These are phyloP conservation scores for Buxus sempervirens DNA, from an alignment of 164 flowering plant genomes.

Conservation along the genomic window DNA sequence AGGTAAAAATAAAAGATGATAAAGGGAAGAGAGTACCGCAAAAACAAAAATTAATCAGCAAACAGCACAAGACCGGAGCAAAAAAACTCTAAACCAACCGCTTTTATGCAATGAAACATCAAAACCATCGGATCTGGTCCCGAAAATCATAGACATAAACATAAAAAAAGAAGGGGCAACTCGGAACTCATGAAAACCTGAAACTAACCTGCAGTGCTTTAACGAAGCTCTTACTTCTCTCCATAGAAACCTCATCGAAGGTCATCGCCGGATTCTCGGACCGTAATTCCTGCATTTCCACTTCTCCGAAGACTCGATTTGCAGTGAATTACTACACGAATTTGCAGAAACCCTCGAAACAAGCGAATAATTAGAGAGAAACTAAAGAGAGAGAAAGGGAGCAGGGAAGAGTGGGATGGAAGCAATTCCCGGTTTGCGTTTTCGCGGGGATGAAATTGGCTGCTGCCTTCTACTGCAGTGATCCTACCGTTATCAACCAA, in stretches of 20 bases:
- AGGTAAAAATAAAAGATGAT: no score
- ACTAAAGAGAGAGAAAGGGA: conserved; percentile 7
- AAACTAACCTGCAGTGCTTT: conserved; percentile 67
- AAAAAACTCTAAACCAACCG: no score
- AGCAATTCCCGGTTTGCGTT: conserved; percentile 3
- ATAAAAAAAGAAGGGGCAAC: background rate
- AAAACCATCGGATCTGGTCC: conserved; percentile 17
- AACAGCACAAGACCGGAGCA: background rate
- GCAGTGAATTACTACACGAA: background rate
- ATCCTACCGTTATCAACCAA: background rate
- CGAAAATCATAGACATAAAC: background rate
- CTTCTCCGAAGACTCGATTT: background rate
- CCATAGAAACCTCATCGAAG: conserved; percentile 85
- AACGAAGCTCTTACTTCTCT: conserved; percentile 81
- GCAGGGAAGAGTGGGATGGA: conserved; percentile 20
- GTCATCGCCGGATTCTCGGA: conserved; percentile 52
- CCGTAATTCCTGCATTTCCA: conserved; percentile 36
- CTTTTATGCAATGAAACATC: background rate
- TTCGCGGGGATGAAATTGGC: background rate
- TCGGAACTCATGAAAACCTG: background rate
- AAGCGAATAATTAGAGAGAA: background rate
- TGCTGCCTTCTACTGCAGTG: no score
- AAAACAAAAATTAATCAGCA: background rate
- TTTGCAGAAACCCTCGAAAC: background rate
- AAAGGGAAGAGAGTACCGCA: background rate